Base-by-base conservation (phyloP, 2,329 filamentous ascomycete species). In the Cercospora sojina region DNA sequence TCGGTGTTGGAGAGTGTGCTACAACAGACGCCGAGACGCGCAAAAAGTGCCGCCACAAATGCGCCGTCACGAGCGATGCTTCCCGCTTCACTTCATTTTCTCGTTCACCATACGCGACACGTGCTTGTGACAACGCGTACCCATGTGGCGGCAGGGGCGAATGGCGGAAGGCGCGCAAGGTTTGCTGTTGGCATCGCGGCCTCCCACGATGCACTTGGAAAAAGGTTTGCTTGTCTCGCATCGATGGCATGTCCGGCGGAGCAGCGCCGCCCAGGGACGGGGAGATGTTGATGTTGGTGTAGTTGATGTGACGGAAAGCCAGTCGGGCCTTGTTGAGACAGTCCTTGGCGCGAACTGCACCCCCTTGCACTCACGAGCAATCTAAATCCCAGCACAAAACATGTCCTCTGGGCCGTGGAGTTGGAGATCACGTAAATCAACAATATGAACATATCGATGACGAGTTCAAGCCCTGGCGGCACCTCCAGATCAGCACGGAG, bases 11-110 rank as follows among this genome's bases (percentile, higher is more conserved):
- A 18, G 20, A 67, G 70, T 5, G 81, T 70, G 0, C 91, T 92
- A 0, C 86, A 41, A 47, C 47, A 31, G 25, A 88, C 75, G 85
- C 86, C 71, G 83, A 87, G 65, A 27, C 53, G 27, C 31, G 23
- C n/a, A 12, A 57, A 57, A 18, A 57, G 53, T 16, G 7, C 18
- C 10, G 18, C 13, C 31, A 32, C 53, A 27, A 57, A 7, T 31
- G 27, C 29, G 53, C 29, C n/a, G 27, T 57, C 18, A 25, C 31
- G 53, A 32, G 18, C 29, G 18, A 57, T 29, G 31, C 53, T n/a
- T 23, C 29, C 20, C n/a, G n/a, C 27, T 57, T 57, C 53, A 57
- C 53, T 53, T 53, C 47, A 53, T 16, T 29, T 53, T n/a, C 10
- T 29, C 23, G 23, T 53, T 53, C 47, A 53, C 47, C 23, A 25